Evolutionary conservation across 306 rosid species (phyloP).

Genomic region (Sindora glabra): DNA sequence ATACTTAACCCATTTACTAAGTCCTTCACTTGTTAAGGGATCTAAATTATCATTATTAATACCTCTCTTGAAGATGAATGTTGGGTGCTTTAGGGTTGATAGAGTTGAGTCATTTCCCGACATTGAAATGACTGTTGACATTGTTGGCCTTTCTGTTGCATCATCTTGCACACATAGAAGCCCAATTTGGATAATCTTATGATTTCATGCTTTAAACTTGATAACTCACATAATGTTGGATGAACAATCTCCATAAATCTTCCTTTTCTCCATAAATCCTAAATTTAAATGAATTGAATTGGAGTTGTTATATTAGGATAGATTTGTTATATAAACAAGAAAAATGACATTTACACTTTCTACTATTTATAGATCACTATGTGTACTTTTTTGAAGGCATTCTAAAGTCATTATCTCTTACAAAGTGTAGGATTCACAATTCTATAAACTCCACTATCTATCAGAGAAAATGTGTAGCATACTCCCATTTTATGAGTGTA

Average conservation of each 20-base stretch:
- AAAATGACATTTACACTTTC: no score
- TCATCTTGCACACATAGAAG: constrained; percentile 33
- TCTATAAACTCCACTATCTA: no score
- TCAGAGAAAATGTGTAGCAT: no score
- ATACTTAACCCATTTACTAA: constrained; percentile 21
- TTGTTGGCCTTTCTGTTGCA: constrained; percentile 27
- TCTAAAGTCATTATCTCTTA: no score
- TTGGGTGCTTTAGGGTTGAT: constrained; percentile 33
- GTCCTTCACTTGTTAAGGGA: constrained; percentile 20
- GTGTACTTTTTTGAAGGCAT: no score
- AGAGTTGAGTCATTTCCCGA: constrained; percentile 13
- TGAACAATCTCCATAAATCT: constrained; percentile 16
- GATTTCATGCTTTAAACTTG: not conserved
- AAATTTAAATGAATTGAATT: constrained; percentile 7
- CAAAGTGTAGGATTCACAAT: no score
- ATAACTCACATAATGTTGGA: constrained; percentile 10
- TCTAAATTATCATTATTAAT: not conserved
- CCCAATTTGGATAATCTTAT: constrained; percentile 24
- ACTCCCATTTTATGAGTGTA: no score
- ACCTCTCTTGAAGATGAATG: constrained; percentile 18
- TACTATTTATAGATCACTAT: no score
- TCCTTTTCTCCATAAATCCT: constrained; percentile 36
- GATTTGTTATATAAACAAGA: no score
- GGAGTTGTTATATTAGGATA: no score
- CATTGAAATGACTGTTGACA: constrained; percentile 27